phyloP scores from a whole-genome alignment of 257 asterid genomes.

The Solanum medicagineum region DNA sequence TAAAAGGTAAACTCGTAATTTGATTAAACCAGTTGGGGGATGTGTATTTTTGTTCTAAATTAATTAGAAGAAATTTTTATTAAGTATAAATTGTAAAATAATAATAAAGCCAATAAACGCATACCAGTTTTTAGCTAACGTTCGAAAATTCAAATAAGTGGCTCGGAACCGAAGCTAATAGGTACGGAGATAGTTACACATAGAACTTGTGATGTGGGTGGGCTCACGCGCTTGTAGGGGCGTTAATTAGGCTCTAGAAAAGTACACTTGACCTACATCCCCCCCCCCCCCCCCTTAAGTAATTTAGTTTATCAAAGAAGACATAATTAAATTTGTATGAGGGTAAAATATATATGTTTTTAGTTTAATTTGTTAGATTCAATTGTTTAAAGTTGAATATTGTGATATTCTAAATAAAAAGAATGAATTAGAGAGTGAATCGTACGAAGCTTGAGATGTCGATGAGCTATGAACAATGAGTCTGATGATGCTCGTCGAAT shows the following conservation, averaged over 20 bases:
- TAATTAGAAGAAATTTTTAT: not conserved
- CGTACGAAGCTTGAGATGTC: too few species aligned
- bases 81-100: not conserved
- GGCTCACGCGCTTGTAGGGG: not conserved
- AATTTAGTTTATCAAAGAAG: too few species aligned
- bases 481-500: too few species aligned
- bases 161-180: constrained; percentile 46
- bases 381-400: too few species aligned
- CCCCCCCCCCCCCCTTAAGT: too few species aligned
- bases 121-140: constrained; percentile 23
- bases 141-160: constrained; percentile 59
- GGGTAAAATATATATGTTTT: too few species aligned
- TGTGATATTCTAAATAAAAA: too few species aligned
- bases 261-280: not conserved
- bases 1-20: not conserved
- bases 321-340: too few species aligned
- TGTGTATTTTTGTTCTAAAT: not conserved
- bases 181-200: constrained; percentile 6
- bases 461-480: not conserved
- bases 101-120: not conserved
- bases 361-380: too few species aligned
- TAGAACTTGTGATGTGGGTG: not conserved
- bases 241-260: not conserved
- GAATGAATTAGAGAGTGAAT: not conserved
- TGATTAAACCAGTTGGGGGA: not conserved